Evolutionary conservation across 2,329 filamentous ascomycete species (phyloP), one percentile per base, ranked within the genome.

Genomic region (Teratosphaeriaceae sp.): DNA sequence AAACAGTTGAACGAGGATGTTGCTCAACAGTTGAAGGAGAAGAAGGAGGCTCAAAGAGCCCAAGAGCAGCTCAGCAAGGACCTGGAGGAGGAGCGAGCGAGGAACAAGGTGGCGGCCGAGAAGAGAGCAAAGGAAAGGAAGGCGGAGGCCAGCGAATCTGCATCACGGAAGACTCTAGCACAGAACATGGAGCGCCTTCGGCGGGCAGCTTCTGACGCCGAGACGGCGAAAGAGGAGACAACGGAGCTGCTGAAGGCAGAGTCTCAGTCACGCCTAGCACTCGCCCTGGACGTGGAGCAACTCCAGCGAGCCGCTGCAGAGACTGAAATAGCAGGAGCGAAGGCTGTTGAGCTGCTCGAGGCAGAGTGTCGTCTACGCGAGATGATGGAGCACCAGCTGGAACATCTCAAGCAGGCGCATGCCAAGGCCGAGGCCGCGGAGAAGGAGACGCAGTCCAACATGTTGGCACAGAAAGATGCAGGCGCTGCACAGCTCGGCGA

Each of bases 1-100:
- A 38, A 53, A 13, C 53, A 59, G 40, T 52, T 64, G 24, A 56
- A 59, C 33, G 53, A 59, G 33, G 58, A 63, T 42, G 55, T 56
- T 24, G 48, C 55, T 23, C 58, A 55, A 31, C 58, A 63, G 40
- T 52, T 50, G 20, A 47, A 50, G 18, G 56, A 57, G 22, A 54
- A 58, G 48, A 54, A 49, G 36, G 46, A 52, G 26, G 49, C 50
- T 3, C 44, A 52, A 26, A 46, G 48, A 15, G 44, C 38, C 11
- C 47, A 44, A 18, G 54, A 57, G 27, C 20, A 39, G 27, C 33
- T 59, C 33, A 47, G 48, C 24, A 49, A 50, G 42, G 49, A 57
- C 39, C 35, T 59, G 18, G 54, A 56, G 20, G 53, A 51, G 19
- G 50, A 57, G 43, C 41, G 48, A 36, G 22, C 27, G 42, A 39